A percentile compares a stretch with the other conserved stretches of the same genome.
These are phyloP conservation scores for Heliamphora pulchella DNA, from an alignment of 179 eudicot genomes.

Conservation along the genomic window DNA sequence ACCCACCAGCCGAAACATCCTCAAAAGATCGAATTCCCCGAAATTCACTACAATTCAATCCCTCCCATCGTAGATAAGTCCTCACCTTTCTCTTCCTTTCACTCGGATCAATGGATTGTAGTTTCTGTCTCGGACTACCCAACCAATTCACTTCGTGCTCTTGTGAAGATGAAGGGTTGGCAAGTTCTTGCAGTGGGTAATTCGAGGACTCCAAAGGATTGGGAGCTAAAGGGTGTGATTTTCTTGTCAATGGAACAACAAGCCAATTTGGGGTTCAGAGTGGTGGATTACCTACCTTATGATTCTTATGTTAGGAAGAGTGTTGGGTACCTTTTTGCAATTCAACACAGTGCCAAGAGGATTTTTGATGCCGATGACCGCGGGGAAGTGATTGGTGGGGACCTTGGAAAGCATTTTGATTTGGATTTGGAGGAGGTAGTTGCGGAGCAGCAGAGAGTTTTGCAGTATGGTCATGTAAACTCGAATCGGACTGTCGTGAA, in stretches of 20 bases:
- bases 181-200: constrained; percentile 83
- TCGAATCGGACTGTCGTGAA: constrained; percentile 80
- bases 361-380: constrained; percentile 85
- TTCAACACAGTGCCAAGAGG: constrained; percentile 79
- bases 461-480: constrained; percentile 72
- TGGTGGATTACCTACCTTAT: constrained; percentile 72
- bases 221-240: constrained; percentile 73
- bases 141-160: constrained; percentile 40
- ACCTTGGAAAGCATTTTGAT: constrained; percentile 80
- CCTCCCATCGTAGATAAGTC: constrained; percentile 43
- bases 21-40: constrained; percentile 43
- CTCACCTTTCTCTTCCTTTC: constrained; percentile 49
- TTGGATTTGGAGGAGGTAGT: constrained; percentile 63
- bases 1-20: constrained; percentile 30
- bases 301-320: constrained; percentile 81
- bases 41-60: constrained; percentile 46
- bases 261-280: constrained; percentile 63
- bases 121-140: constrained; percentile 75
- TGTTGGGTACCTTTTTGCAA: constrained; percentile 89
- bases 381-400: constrained; percentile 68
- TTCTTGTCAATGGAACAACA: constrained; percentile 73
- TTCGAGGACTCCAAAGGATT: constrained; percentile 73
- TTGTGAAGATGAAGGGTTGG: constrained; percentile 74
- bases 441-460: constrained; percentile 61
- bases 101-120: constrained; percentile 71